Evolutionary conservation across 306 rosid species (phyloP).

Genomic region (Sechiopsis laciniata): DNA sequence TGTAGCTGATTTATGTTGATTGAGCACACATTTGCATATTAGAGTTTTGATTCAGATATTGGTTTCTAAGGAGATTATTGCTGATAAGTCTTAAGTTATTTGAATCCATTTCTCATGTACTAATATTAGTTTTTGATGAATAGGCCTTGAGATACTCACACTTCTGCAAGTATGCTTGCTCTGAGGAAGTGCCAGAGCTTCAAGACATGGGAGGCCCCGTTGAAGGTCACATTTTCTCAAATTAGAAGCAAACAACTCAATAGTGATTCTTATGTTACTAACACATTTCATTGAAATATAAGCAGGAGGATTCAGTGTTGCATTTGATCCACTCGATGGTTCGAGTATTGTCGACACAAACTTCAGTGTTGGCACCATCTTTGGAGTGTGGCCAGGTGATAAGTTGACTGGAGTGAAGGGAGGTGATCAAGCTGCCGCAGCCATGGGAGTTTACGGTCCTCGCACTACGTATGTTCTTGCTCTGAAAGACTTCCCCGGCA

Average conservation of each 20-base stretch:
- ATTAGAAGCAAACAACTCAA: background rate
- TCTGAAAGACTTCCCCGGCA: conserved; percentile 73
- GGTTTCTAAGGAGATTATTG: background rate
- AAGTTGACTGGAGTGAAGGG: conserved; percentile 80
- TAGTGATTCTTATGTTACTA: background rate
- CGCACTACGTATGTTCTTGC: conserved; percentile 94
- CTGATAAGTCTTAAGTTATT: no score
- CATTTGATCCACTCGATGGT: conserved; percentile 98
- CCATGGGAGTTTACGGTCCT: conserved; percentile 97
- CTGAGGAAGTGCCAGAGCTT: conserved; percentile 96
- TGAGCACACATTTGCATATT: background rate
- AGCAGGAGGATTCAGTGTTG: conserved; percentile 96
- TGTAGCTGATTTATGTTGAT: background rate
- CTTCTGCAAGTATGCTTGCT: conserved; percentile 89
- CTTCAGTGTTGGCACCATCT: conserved; percentile 94
- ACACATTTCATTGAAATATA: conserved; percentile 9
- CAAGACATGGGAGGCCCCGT: conserved; percentile 97
- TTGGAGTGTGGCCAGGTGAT: conserved; percentile 99
- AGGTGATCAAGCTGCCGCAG: conserved; percentile 93
- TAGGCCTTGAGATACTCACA: conserved; percentile 89
- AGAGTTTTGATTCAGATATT: background rate
- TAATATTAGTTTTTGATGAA: conserved; percentile 15
- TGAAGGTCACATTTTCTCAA: conserved; percentile 48
- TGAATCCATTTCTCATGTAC: background rate
- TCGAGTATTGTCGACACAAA: conserved; percentile 97